These are phyloP conservation scores for Posidonia australis DNA, from an alignment of 106 monocot genomes.

Conservation along the genomic window DNA sequence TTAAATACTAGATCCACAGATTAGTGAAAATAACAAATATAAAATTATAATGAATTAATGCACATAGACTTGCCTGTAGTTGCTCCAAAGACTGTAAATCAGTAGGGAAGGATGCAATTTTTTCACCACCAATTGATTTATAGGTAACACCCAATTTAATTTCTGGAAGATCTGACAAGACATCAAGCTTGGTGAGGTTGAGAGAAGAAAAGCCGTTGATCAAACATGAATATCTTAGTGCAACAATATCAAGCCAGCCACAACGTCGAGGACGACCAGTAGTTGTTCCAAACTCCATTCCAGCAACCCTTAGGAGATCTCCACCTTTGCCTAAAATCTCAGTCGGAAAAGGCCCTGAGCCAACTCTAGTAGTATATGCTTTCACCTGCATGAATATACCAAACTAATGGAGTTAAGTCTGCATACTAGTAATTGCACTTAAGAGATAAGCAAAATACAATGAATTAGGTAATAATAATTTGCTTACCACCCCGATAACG, in stretches of 20 bases:
- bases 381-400: constrained; percentile 52
- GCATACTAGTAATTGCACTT: neutral
- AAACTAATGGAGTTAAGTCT: neutral
- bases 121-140: constrained; percentile 33
- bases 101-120: constrained; percentile 58
- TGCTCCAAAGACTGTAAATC: constrained; percentile 68
- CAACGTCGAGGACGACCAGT: constrained; percentile 92
- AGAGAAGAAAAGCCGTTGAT: constrained; percentile 92
- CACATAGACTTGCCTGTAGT: constrained; percentile 45
- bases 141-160: constrained; percentile 77
- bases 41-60: neutral
- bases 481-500: constrained; percentile 80
- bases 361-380: constrained; percentile 91
- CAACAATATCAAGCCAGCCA: constrained; percentile 96
- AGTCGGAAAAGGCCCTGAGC: constrained; percentile 87
- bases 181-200: constrained; percentile 95
- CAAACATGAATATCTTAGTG: constrained; percentile 62
- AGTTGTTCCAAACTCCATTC: constrained; percentile 96
- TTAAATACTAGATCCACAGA: neutral
- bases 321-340: constrained; percentile 71
- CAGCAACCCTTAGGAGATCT: constrained; percentile 59
- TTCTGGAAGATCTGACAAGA: constrained; percentile 68
- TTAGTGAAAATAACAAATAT: neutral
- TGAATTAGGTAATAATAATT: neutral
- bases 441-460: neutral